A percentile compares a stretch with the other conserved stretches of the same genome.
phyloP scores from a whole-genome alignment of 1,284 basidiomycete genomes.

The Sporisorium graminicola region DNA sequence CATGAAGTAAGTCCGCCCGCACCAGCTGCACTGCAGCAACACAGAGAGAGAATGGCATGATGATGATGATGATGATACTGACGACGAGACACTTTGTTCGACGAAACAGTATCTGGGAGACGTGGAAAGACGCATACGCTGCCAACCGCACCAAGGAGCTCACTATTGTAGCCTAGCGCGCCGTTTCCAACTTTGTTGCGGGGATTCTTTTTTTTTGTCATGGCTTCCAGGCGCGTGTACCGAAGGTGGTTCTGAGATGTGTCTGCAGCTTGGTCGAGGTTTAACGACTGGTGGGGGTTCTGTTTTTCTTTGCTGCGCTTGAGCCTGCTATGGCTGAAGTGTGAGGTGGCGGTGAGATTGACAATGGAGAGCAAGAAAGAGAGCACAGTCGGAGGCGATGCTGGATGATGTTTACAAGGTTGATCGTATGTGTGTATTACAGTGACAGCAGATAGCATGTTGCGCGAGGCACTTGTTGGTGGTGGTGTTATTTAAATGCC shows the following conservation, averaged over 20 bases:
- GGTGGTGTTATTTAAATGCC: too few species aligned
- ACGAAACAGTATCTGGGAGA: constrained; percentile 62
- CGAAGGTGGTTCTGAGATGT: too few species aligned
- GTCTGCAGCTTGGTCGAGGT: too few species aligned
- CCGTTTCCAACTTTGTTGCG: neutral
- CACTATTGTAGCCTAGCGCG: constrained; percentile 59
- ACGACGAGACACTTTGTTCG: neutral
- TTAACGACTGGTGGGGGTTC: too few species aligned
- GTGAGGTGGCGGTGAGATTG: too few species aligned
- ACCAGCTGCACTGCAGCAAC: neutral
- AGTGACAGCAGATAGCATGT: neutral
- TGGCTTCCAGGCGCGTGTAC: neutral
- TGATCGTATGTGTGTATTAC: neutral
- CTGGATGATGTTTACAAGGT: too few species aligned
- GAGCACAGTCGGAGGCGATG: neutral
- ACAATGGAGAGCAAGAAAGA: too few species aligned
- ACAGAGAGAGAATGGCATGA: neutral
- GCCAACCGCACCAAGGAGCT: constrained; percentile 65
- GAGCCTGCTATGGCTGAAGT: neutral
- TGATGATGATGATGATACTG: too few species aligned
- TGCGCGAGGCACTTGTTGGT: neutral
- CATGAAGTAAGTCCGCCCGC: constrained; percentile 43
- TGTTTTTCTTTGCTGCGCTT: neutral
- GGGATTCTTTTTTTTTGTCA: too few species aligned
- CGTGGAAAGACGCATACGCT: constrained; percentile 67